Base-by-base conservation (phyloP, 2,329 filamentous ascomycete species). In the Plenodomus lindquistii region DNA sequence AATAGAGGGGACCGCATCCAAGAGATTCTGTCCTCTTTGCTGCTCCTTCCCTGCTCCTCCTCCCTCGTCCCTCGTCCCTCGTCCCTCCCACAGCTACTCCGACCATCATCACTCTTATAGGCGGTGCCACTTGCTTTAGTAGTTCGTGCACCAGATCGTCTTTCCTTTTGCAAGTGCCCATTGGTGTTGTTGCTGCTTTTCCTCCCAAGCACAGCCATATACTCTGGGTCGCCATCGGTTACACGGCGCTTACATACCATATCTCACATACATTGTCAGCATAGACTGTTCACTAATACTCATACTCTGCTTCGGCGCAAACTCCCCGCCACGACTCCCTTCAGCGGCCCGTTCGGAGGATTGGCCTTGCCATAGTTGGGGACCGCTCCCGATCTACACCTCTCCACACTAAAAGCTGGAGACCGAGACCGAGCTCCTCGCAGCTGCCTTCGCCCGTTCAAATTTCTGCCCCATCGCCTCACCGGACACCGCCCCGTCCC, bases 351-450 rank as follows among this genome's bases (percentile, higher is more conserved):
- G 19, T 44, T 37, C 48, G 19, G 37, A 40, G 45, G 39, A 41
- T 22, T 18, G 31, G 19, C 44, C 35, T n/a, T 37, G 42, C 42
- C 38, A 31, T 44, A 46, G 36, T 46, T 45, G 46, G 36, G 34
- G 27, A 31, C 27, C 19, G 35, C 39, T 46, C 44, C 31, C 43
- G 54, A 59, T 60, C 52, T 52, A 43, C 59, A 52, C 40, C 41
- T 13, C 4, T 4, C 45, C 19, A 54, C 40, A 59, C 55, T 58
- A 59, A 37, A 60, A 54, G 54, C 55, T 58, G 58, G 35, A 60
- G 54, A 52, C 55, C 57, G 52, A 53, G 59, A 54, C 60, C 50
- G 48, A 59, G 53, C 59, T 57, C 55, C 49, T 60, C 49, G 42
- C 43, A 52, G 40, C 48, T 50, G 40, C 42, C 45, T 43, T 42